These are phyloP conservation scores for Gracilaria gracilis DNA, from an alignment of 23 red algal genomes.

Conservation along the genomic window DNA sequence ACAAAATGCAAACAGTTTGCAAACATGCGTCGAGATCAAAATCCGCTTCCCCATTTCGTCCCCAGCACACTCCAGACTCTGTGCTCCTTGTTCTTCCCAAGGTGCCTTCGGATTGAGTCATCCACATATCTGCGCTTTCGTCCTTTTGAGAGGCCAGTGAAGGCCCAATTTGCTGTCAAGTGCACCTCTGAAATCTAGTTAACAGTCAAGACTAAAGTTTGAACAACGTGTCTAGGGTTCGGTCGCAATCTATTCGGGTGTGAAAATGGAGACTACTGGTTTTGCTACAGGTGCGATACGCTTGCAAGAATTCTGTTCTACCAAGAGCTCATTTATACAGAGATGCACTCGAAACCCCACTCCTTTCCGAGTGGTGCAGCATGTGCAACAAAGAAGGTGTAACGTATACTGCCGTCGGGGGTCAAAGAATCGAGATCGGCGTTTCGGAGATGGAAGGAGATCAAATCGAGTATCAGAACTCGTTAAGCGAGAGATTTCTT, in stretches of 20 bases:
- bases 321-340: neutral
- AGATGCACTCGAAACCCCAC: neutral
- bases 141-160: too few relatives aligned
- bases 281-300: neutral
- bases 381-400: neutral
- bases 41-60: too few relatives aligned
- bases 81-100: too few relatives aligned
- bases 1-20: too few relatives aligned
- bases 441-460: slow-evolving; percentile 53
- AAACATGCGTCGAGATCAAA: too few relatives aligned
- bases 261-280: neutral
- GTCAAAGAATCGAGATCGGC: neutral
- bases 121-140: too few relatives aligned
- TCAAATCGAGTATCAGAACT: slow-evolving; percentile 71
- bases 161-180: too few relatives aligned
- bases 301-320: neutral
- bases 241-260: neutral
- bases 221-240: neutral
- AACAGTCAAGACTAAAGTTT: too few relatives aligned
- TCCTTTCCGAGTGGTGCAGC: neutral
- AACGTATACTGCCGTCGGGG: slow-evolving; percentile 31
- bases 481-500: slow-evolving; percentile 51
- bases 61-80: too few relatives aligned
- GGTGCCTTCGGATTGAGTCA: too few relatives aligned
- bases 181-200: too few relatives aligned